Conservation (phyloP, 2,329 filamentous ascomycete genomes). For the Claviceps sp. region DNA sequence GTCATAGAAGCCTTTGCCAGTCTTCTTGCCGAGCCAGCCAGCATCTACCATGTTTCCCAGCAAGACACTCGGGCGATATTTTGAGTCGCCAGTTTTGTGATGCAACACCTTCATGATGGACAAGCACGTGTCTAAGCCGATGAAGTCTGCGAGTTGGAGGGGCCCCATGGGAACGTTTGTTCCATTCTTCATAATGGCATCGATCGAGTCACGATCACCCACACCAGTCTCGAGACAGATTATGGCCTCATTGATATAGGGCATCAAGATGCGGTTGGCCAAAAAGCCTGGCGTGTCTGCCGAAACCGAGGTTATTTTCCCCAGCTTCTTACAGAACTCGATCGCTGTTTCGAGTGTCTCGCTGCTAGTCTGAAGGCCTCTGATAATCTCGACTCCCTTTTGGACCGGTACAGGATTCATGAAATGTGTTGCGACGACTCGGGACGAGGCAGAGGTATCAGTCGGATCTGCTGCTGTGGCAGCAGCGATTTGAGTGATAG, state of each 20-base stretch:
- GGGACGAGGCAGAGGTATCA: conserved; percentile 67
- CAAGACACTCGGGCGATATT: conserved; percentile 82
- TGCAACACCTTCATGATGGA: conserved; percentile 95
- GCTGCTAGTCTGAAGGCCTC: conserved; percentile 78
- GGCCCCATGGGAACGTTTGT: conserved; percentile 98
- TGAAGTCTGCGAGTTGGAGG: conserved; percentile 87
- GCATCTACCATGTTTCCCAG: conserved; percentile 94
- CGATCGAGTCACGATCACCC: conserved; percentile 80
- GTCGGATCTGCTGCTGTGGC: conserved; percentile 66
- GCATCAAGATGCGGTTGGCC: conserved; percentile 95
- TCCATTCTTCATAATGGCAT: conserved; percentile 98
- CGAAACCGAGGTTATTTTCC: conserved; percentile 78
- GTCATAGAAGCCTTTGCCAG: conserved; percentile 88
- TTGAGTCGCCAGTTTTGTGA: conserved; percentile 83
- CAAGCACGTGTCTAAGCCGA: conserved; percentile 89
- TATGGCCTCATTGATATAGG: conserved; percentile 96
- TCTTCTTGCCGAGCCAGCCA: conserved; percentile 96
- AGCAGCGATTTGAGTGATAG: conserved; percentile 89
- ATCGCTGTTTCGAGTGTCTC: conserved; percentile 72
- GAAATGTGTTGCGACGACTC: conserved; percentile 92
- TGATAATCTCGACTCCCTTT: conserved; percentile 96
- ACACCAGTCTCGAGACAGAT: conserved; percentile 92
- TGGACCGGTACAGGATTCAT: conserved; percentile 98
- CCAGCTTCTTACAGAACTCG: conserved; percentile 80
- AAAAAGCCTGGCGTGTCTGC: conserved; percentile 89